Evolutionary conservation across 2,329 filamentous ascomycete species (phyloP).

Genomic region (Talaromyces piceae): DNA sequence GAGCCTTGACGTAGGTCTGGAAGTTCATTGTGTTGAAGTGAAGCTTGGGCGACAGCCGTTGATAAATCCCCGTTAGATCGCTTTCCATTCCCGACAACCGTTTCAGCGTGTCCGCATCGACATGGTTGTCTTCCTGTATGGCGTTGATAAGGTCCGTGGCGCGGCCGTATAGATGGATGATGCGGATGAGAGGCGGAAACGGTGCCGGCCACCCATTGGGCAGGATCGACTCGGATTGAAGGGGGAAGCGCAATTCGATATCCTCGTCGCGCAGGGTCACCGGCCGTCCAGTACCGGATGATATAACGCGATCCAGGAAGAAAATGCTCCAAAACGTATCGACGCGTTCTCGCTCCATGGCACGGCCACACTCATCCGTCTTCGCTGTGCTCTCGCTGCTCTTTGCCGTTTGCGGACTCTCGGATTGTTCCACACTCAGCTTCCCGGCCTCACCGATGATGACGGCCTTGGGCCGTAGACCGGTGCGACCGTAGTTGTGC

Average conservation of each 20-base stretch:
- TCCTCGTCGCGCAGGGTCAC: conserved; percentile 79
- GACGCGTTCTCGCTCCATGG: conserved; percentile 69
- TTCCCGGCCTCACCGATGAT: conserved; percentile 37
- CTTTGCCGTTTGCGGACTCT: conserved; percentile 32
- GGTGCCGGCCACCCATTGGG: conserved; percentile 65
- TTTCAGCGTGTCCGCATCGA: conserved; percentile 66
- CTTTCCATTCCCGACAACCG: conserved; percentile 70
- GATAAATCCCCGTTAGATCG: conserved; percentile 67
- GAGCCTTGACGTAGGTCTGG: conserved; percentile 70
- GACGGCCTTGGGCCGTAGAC: conserved; percentile 51
- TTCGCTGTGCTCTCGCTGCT: conserved; percentile 1
- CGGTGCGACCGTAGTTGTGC: conserved; percentile 47
- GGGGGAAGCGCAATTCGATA: conserved; percentile 68
- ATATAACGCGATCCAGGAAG: conserved; percentile 78
- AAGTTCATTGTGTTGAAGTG: conserved; percentile 85
- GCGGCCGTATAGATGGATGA: conserved; percentile 77
- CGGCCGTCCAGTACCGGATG: conserved; percentile 74
- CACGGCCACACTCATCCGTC: conserved; percentile 37
- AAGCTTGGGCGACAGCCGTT: conserved; percentile 64
- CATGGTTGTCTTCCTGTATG: conserved; percentile 61
- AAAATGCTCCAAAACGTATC: conserved; percentile 91
- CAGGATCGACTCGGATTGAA: conserved; percentile 45
- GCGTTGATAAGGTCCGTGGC: conserved; percentile 81
- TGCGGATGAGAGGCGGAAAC: conserved; percentile 71
- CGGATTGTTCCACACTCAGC: conserved; percentile 38